Conservation (phyloP, 2,329 filamentous ascomycete genomes). For the Penicillium verrucosum region DNA sequence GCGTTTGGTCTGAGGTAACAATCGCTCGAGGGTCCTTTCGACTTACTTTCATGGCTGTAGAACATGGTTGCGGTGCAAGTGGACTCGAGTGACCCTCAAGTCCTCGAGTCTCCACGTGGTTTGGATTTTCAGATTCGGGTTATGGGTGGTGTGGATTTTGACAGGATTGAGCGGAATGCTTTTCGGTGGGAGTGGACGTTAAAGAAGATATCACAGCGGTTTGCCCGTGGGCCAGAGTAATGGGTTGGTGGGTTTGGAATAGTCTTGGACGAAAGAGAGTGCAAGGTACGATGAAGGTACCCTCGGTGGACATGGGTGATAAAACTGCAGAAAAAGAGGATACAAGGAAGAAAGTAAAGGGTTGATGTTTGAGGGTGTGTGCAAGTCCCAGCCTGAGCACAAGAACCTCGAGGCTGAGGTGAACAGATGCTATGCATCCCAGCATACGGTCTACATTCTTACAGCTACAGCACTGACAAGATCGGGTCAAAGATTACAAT, state of each 20-base stretch:
- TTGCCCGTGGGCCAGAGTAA: neutral
- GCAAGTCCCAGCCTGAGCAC: neutral
- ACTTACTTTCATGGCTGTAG: conserved; percentile 88
- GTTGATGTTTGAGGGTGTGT: neutral
- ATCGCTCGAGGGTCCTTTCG: neutral
- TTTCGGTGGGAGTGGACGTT: neutral
- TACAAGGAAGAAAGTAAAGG: neutral
- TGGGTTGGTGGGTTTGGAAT: neutral
- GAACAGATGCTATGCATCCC: neutral
- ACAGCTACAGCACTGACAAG: neutral
- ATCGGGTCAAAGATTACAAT: neutral
- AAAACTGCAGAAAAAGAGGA: neutral
- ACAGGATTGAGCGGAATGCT: neutral
- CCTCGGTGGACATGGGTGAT: neutral
- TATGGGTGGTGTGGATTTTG: neutral
- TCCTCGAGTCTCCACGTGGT: neutral
- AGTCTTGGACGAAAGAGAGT: neutral
- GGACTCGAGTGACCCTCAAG: neutral
- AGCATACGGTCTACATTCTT: neutral
- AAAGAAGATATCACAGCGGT: neutral
- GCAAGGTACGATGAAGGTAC: neutral
- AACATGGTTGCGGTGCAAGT: conserved; percentile 61
- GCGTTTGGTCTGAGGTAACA: neutral
- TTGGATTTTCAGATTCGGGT: neutral
- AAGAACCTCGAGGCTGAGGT: neutral